These are phyloP conservation scores for Obba rivulosa DNA, from an alignment of 768 basidiomycete genomes.

Conservation along the genomic window DNA sequence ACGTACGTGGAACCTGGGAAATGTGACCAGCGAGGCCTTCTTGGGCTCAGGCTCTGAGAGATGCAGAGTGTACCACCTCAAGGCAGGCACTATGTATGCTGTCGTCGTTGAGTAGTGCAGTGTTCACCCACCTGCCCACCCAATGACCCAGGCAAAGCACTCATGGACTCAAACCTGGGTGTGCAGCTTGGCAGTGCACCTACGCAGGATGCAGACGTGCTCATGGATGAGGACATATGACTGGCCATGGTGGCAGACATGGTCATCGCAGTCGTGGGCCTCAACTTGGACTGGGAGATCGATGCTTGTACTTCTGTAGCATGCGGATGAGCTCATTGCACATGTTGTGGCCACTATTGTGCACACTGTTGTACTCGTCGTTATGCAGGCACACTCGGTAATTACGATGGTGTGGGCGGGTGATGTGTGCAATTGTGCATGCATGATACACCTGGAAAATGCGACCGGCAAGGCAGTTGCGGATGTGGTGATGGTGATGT, in stretches of 20 bases:
- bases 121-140: slow-evolving; percentile 68
- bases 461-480: slow-evolving; percentile 77
- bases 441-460: slow-evolving; percentile 85
- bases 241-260: slow-evolving; percentile 67
- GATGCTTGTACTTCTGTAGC: slow-evolving; percentile 64
- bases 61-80: slow-evolving; percentile 46
- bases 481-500: slow-evolving; percentile 72
- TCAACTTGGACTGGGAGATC: slow-evolving; percentile 82
- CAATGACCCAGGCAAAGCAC: slow-evolving; percentile 56
- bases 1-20: slow-evolving; percentile 82
- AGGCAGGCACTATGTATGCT: slow-evolving; percentile 48
- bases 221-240: slow-evolving; percentile 56
- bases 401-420: slow-evolving; percentile 76
- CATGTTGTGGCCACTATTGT: slow-evolving; percentile 63
- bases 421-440: slow-evolving; percentile 60
- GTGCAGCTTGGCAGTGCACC: slow-evolving; percentile 72
- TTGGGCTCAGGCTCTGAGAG: slow-evolving; percentile 69
- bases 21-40: slow-evolving; percentile 68
- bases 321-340: slow-evolving; percentile 65
- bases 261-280: slow-evolving; percentile 70
- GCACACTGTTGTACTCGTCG: slow-evolving; percentile 62
- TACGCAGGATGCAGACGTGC: slow-evolving; percentile 50
- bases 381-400: slow-evolving; percentile 51
- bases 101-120: slow-evolving; percentile 70
- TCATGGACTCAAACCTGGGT: slow-evolving; percentile 63